phyloP scores from a whole-genome alignment of 1,284 basidiomycete genomes.

The Takashimella tepidaria region DNA sequence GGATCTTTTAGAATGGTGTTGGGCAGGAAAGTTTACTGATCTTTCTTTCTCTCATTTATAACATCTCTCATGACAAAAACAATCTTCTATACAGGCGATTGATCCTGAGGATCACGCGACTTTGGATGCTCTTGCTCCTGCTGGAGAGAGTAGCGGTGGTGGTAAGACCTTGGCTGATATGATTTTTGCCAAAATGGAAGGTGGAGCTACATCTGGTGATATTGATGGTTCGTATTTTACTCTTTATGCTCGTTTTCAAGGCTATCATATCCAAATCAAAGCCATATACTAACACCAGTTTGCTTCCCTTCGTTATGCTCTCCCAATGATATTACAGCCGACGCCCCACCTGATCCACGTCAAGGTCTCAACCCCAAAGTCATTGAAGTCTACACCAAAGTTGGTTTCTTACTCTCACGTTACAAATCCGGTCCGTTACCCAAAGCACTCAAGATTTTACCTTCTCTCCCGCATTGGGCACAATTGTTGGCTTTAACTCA shows the following conservation, averaged over 20 bases:
- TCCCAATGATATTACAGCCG: slow-evolving; percentile 57
- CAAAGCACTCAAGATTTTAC: slow-evolving; percentile 97
- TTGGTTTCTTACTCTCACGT: slow-evolving; percentile 76
- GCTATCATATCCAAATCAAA: too few species aligned
- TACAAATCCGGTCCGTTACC: slow-evolving; percentile 96
- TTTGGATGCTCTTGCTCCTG: slow-evolving; percentile 61
- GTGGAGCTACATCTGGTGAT: slow-evolving; percentile 54
- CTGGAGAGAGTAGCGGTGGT: slow-evolving; percentile 43
- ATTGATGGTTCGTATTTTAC: slow-evolving; percentile 32
- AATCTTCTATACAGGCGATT: slow-evolving; percentile 85
- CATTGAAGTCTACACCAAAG: slow-evolving; percentile 89
- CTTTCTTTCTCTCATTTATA: too few species aligned
- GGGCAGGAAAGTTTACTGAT: too few species aligned
- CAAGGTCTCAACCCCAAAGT: slow-evolving; percentile 93
- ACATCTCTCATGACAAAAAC: too few species aligned
- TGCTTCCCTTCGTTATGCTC: too few species aligned
- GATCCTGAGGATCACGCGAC: slow-evolving; percentile 81
- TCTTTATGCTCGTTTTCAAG: too few species aligned
- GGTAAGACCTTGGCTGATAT: slow-evolving; percentile 88
- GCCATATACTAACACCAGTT: too few species aligned
- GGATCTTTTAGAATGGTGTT: too few species aligned
- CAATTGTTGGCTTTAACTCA: slow-evolving; percentile 88
- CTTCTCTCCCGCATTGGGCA: slow-evolving; percentile 93
- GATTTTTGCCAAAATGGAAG: slow-evolving; percentile 85
- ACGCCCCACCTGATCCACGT: slow-evolving; percentile 68